Base-by-base conservation (phyloP, 345 rosid species). In the Balakata baccata region DNA sequence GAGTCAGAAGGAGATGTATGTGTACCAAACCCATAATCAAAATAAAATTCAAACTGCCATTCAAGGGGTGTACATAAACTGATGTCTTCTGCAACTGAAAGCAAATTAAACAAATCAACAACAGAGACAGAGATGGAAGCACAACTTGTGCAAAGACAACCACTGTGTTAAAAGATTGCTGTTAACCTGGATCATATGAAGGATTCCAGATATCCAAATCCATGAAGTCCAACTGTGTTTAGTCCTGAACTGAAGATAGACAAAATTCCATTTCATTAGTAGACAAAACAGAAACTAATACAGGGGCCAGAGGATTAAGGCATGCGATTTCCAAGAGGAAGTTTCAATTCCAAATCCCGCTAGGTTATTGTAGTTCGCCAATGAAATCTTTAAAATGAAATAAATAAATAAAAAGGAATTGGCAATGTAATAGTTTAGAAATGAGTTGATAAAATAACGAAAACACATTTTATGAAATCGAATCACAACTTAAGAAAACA, bases 181-280 rank as follows among this genome's bases (percentile, higher is more conserved):
- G 3, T 18, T 20, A 52, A 81, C 80, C 85, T 67, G 72, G 74
- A 81, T 75, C 68, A 67, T 69, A 38, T 73, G 89, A 80, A 62
- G 87, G 84, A 74, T 86, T 88, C 94, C 97, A 88, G 69, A 88
- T 86, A 75, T 86, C 89, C 76, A 64, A 81, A 46, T 77, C 85
- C 90, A 85, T 86, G 17, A 59, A 54, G 57, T 77, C 62, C 59
- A 68, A 54, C 52, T 66, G 20, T 54, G 25, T 47, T 49, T 16
- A 52, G n/a, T 41, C 73, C 78, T 61, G 74, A 69, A 76, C 59
- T 56, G 11, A 10, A 54, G 16, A 52, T 4, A 38, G 22, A 37
- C 9, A 29, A 16, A 67, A 58, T 17, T 17, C 11, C 16, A 75
- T 46, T 12, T 0, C 9, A 69, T 20, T 11, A 53, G 68, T 2